Evolutionary conservation across 2,329 filamentous ascomycete species (phyloP).

Genomic region (Mariannaea sp.): DNA sequence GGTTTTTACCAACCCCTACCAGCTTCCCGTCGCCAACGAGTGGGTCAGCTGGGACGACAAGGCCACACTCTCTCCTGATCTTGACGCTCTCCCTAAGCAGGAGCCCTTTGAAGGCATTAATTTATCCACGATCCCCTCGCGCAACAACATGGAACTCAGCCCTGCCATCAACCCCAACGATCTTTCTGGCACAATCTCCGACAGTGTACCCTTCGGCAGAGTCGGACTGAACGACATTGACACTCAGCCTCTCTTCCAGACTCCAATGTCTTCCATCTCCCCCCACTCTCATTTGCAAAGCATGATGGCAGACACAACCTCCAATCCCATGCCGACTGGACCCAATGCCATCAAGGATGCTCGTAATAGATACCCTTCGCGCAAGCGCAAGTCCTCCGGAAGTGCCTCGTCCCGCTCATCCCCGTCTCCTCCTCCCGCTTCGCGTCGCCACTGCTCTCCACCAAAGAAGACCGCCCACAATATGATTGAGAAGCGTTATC

Average conservation of each 20-base stretch:
- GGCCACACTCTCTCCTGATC: conserved; percentile 36
- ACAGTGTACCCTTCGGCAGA: conserved; percentile 36
- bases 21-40: conserved; percentile 37
- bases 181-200: conserved; percentile 33
- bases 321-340: conserved; percentile 28
- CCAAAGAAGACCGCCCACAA: conserved; percentile 91
- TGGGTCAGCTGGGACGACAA: conserved; percentile 39
- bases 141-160: conserved; percentile 38
- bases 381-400: conserved; percentile 42
- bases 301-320: conserved; percentile 27
- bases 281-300: conserved; percentile 32
- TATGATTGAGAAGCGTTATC: conserved; percentile 94
- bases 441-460: conserved; percentile 37
- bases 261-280: conserved; percentile 36
- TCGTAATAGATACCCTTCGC: conserved; percentile 33
- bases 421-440: conserved; percentile 46
- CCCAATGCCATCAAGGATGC: conserved; percentile 28
- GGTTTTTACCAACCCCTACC: conserved; percentile 36
- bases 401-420: conserved; percentile 41
- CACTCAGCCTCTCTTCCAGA: conserved; percentile 37
- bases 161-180: conserved; percentile 38
- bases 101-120: conserved; percentile 37
- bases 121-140: conserved; percentile 34
- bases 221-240: conserved; percentile 38
- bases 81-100: conserved; percentile 36